Percentiles rank a stretch among this genome's conserved stretches.
phyloP scores from a whole-genome alignment of 768 basidiomycete genomes.

The Serpula lacrymans region DNA sequence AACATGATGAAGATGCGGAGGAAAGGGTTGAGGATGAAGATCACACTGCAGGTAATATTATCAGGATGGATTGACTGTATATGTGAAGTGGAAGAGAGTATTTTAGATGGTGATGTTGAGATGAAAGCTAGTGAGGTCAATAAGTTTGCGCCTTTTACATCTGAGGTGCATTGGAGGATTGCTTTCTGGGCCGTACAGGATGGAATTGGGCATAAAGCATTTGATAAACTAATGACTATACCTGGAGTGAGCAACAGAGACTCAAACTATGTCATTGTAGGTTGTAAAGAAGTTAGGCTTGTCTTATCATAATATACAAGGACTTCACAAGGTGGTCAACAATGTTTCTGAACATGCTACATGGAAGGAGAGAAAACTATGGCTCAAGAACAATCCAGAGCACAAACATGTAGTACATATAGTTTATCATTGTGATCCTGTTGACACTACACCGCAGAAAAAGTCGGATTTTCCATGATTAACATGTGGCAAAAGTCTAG shows the following conservation, averaged over 20 bases:
- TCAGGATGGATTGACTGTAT: too few relatives aligned
- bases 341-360: background rate
- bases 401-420: slow-evolving; percentile 3
- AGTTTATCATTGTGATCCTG: background rate
- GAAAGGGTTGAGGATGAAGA: too few relatives aligned
- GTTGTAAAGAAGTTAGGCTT: slow-evolving; percentile 1
- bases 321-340: slow-evolving; percentile 2
- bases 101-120: slow-evolving; percentile 1
- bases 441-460: too few relatives aligned
- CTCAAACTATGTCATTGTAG: background rate
- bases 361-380: background rate
- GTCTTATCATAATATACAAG: slow-evolving; percentile 1
- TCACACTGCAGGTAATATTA: too few relatives aligned
- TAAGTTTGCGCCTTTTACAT: slow-evolving; percentile 5
- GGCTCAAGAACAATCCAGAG: background rate
- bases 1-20: too few relatives aligned
- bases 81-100: background rate
- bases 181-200: slow-evolving; percentile 2
- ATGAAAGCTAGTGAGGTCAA: too few relatives aligned
- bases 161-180: background rate
- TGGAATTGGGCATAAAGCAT: slow-evolving; percentile 5
- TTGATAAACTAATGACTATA: slow-evolving; percentile 3
- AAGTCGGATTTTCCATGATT: too few relatives aligned
- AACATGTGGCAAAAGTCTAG: too few relatives aligned
- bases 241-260: background rate